Evolutionary conservation across 2,329 filamentous ascomycete genomes (phyloP), one percentile per base, ranked within the genome.

Genomic region (Diaporthe sp.): DNA sequence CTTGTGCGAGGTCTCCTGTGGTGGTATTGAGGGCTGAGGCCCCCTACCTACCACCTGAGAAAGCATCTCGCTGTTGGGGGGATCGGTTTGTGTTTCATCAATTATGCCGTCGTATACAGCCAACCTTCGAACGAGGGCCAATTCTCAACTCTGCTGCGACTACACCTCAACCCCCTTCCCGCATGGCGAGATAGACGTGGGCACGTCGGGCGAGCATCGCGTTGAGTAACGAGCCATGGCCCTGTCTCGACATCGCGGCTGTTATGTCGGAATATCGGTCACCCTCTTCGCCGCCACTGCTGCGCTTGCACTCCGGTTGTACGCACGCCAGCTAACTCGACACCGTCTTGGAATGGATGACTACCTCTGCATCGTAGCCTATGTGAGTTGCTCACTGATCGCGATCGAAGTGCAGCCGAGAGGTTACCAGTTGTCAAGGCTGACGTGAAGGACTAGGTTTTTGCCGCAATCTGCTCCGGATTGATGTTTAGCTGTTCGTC

Each of bases 401-500:
- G 4, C 3, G 9, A 17, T 13, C 17, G 3, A 42, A 15, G 4
- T 44, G 39, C 13, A 22, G 10, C 2, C n/a, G 12, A 5, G 3
- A 51, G 25, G n/a, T 12, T 51, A 5, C 15, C n/a, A 9, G 9
- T 17, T 19, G 15, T 19, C 30, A 37, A n/a, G 8, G 27, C 63
- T 66, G 44, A 66, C 63, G 39, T 59, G 3, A 13, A 19, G 13
- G 4, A 37, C 15, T 12, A 71, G 69, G 5, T 37, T 22, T 71
- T 71, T 8, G 69, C 69, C 3, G 69, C 42, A 22, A 17, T 61
- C 8, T 71, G 53, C 9, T 61, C 55, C 10, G 69, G 53, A 17
- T 25, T 71, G 27, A 71, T 71, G 69, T 59, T 71, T 35, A 50
- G 56, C 39, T 71, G 69, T 71, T 2, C 44, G 63, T 66, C 19